These are phyloP conservation scores for Excoecaria cochinchinensis DNA, from an alignment of 345 rosid genomes.

Conservation along the genomic window DNA sequence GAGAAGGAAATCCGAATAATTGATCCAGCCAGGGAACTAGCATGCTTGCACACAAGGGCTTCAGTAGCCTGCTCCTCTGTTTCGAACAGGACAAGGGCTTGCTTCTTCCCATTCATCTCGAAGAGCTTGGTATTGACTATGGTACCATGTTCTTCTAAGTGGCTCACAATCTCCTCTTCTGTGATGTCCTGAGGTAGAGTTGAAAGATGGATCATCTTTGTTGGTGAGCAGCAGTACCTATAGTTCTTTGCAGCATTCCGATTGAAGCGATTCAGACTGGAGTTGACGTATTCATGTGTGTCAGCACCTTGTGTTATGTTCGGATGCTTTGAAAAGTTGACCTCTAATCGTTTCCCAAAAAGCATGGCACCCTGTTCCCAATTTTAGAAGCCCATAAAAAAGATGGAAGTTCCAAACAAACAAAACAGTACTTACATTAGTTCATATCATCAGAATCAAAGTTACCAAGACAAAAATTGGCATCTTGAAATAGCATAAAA, in stretches of 20 bases:
- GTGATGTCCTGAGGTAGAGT: conserved; percentile 81
- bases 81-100: conserved; percentile 77
- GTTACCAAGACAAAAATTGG: too few relatives aligned
- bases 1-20: conserved; percentile 92
- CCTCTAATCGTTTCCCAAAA: conserved; percentile 92
- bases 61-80: conserved; percentile 90
- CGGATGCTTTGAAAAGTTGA: conserved; percentile 87
- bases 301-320: conserved; percentile 90
- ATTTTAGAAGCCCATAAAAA: neutral
- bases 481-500: too few relatives aligned
- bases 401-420: neutral
- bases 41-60: conserved; percentile 92
- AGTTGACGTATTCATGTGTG: conserved; percentile 70
- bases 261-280: conserved; percentile 91
- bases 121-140: conserved; percentile 71
- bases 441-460: too few relatives aligned
- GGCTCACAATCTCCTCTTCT: conserved; percentile 76
- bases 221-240: conserved; percentile 97
- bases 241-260: conserved; percentile 97
- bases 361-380: conserved; percentile 71
- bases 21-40: conserved; percentile 75
- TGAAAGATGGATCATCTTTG: conserved; percentile 92
- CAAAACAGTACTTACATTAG: too few relatives aligned
- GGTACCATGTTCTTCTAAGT: conserved; percentile 73
- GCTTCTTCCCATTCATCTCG: conserved; percentile 96